Evolutionary conservation across 768 basidiomycete genomes (phyloP).

Genomic region (Mycena alexandri): DNA sequence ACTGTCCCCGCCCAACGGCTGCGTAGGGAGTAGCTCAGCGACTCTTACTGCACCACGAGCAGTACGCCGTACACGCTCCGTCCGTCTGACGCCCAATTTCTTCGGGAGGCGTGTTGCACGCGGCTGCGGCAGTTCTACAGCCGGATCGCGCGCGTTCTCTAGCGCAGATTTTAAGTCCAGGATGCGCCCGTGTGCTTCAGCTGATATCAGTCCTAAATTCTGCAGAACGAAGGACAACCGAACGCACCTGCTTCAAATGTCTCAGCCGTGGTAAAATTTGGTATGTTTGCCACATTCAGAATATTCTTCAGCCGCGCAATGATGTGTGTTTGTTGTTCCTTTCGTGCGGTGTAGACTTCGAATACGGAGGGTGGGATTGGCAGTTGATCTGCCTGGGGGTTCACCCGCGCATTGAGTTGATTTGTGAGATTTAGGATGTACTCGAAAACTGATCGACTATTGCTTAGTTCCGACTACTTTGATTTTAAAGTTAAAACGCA

Average conservation of each 20-base stretch:
- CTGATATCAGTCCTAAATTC: neutral
- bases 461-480: too few species aligned
- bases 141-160: neutral
- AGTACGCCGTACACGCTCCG: neutral
- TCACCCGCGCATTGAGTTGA: neutral
- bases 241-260: neutral
- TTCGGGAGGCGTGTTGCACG: neutral
- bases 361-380: neutral
- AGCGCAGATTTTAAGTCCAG: neutral
- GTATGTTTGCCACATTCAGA: neutral
- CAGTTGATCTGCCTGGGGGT: neutral
- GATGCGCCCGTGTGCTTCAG: neutral
- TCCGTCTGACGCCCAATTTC: neutral
- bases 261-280: neutral
- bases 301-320: neutral
- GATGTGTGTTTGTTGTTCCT: neutral
- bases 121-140: neutral
- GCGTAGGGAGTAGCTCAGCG: neutral
- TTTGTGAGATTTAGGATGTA: neutral
- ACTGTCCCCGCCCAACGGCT: neutral
- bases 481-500: neutral
- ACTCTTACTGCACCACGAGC: neutral
- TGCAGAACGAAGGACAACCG: neutral
- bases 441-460: neutral
- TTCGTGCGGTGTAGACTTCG: neutral